Evolutionary conservation across 352 stramenopile species (phyloP), one percentile per base, ranked within the genome.

Genomic region (Pythium plurisporium): DNA sequence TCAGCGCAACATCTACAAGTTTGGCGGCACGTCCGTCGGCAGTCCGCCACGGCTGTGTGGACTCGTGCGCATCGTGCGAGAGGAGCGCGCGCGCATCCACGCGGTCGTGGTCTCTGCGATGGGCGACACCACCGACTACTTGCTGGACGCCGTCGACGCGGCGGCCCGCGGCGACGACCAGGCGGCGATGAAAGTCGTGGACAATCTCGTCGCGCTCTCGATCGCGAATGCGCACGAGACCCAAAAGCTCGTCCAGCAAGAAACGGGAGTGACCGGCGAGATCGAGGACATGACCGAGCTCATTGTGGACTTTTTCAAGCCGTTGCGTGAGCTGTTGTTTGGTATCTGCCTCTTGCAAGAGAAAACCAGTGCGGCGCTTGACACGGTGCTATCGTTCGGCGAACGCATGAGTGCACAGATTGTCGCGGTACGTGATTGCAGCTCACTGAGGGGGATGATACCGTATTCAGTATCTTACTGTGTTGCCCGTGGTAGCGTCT

Each of bases 1-100:
- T 49, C 55, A 46, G 36, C 76, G 76, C 64, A 92, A 92, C 59
- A 79, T 94, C 29, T 91, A 88, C 76, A 94, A 94, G 64, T 91
- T 94, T 47, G 83, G 79, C 26, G 83, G 81, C 47, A 91, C 83
- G 29, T 89, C 80, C 0, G 79, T 91, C 2, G 79, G 79, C n/a
- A 86, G 73, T 36, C 80, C 83, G 0, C 49, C 67, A 31, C 70
- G 83, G 38, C 69, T 94, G 14, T 79, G 73, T 25, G 76, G 74
- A 6, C 77, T 94, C 47, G 68, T 91, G 20, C 65, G 65, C 48
- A 88, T 91, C 58, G 56, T 91, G 8, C 75, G 73, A 10, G 64
- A 79, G 15, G 78, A 90, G 55, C 73, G 77, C 12, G 44, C 62
- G 38, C 79, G 79, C 17, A 67, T 91, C 1, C 45, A 89, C 20